Conservation (phyloP, 148 eudicot species). For the Agrostemma githago region DNA sequence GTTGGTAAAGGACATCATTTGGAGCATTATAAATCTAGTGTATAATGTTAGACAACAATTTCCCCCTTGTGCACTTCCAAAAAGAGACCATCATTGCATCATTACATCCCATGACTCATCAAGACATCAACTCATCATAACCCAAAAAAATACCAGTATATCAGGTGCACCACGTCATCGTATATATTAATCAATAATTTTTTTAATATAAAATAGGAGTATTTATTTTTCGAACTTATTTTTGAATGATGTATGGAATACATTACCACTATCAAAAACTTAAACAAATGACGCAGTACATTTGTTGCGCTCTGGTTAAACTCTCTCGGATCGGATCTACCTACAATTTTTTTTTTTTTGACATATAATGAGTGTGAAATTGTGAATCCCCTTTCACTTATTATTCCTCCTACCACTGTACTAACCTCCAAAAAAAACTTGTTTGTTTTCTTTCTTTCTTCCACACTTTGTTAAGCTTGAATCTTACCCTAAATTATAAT, state of each 20-base stretch:
- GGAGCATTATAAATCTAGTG: not conserved
- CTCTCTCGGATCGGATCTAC: too few species aligned
- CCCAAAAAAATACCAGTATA: too few species aligned
- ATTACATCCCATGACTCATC: constrained; percentile 15
- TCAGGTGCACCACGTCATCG: too few species aligned
- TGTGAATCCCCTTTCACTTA: not conserved
- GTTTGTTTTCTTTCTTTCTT: not conserved
- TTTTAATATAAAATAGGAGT: too few species aligned
- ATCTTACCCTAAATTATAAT: not conserved
- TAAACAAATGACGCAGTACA: too few species aligned
- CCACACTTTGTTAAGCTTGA: not conserved
- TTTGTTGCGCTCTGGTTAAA: too few species aligned
- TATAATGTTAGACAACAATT: constrained; percentile 10
- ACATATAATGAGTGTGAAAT: not conserved
- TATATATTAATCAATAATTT: too few species aligned
- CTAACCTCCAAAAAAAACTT: constrained; percentile 16
- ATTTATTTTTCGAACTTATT: too few species aligned
- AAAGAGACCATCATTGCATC: constrained; percentile 25
- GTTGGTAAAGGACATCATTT: not conserved
- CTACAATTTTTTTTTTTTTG: too few species aligned
- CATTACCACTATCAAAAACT: too few species aligned
- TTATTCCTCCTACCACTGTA: constrained; percentile 3
- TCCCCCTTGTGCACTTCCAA: not conserved
- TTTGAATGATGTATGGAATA: too few species aligned
- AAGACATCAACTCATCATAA: not conserved